phyloP scores from a whole-genome alignment of 2,329 filamentous ascomycete species.

The Zymoseptoria passerinii region DNA sequence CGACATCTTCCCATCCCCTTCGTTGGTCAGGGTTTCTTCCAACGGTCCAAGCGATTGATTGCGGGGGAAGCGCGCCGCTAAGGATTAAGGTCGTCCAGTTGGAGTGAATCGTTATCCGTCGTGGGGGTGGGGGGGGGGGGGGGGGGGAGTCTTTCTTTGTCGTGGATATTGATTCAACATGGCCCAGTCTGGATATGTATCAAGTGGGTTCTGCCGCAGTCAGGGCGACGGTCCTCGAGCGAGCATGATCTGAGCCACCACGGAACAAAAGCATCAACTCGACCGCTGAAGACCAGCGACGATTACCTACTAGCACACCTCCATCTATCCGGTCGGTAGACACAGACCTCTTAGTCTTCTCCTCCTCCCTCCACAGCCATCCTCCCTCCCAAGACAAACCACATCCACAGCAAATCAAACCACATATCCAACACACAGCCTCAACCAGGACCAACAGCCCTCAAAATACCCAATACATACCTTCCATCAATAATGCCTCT shows the following conservation, averaged over 20 bases:
- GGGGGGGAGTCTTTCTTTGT: not conserved
- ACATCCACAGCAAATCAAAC: not conserved
- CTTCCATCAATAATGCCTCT: not conserved
- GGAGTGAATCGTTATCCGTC: not conserved
- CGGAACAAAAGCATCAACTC: no score
- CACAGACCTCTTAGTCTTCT: no score
- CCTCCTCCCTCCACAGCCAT: not conserved
- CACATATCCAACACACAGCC: not conserved
- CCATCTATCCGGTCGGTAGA: not conserved
- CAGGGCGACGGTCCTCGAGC: not conserved
- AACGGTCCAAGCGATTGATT: no score
- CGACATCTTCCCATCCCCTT: no score
- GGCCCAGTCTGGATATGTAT: not conserved
- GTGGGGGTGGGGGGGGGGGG: no score
- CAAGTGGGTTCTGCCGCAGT: not conserved
- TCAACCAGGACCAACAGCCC: not conserved
- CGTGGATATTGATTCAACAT: not conserved
- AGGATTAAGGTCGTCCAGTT: no score
- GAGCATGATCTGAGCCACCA: not conserved
- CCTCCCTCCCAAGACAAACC: not conserved
- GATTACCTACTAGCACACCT: no score
- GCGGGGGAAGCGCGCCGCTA: no score
- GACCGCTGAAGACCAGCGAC: no score
- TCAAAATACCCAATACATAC: not conserved
- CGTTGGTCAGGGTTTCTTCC: no score